Base-by-base conservation (phyloP, 2,329 filamentous ascomycete genomes). In the Neurospora crassa region DNA sequence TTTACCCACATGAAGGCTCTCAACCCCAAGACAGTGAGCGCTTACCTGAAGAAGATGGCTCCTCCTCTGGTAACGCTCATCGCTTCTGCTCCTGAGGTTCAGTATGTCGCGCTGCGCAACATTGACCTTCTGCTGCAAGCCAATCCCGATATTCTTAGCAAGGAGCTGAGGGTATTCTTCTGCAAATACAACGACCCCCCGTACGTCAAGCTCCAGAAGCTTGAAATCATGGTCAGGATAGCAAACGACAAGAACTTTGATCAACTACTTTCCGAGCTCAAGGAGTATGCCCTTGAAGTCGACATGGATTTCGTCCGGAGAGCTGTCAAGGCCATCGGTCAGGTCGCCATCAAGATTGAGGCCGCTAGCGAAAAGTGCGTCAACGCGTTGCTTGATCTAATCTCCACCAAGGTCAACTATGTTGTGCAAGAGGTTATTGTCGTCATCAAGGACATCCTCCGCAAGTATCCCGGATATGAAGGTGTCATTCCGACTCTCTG, bases 171-270 rank as follows among this genome's bases (percentile, higher is more conserved):
- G 67, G 96, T 99, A 10, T 99, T 99, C 84, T 99, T 99, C 84
- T 99, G 96, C 90, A 99, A 99, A 83, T 99, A 99, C 84, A 98
- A 98, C 79, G 96, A 99, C 77, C 95, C 96, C 1, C 94, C 94
- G 29, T 99, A 99, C 80, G 90, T 99, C 77, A 99, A 99, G 82
- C 89, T 99, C 72, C 92, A 97, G 79, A 99, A 99, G 80, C 88
- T 99, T 68, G 96, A 99, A 80, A 98, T 98, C 74, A 98, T 99
- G 96, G 95, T 99, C 68, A 91, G 96, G 81, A 98, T 99, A 89
- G 93, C 95, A 73, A 98, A 97, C 82, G 94, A 97, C 76, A 92
- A 91, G 79, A 99, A 98, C 79, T 95, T 95, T 72, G 96, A 99
- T 78, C 96, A 98, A 79, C 86, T 99, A 37, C 85, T 99, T 18